Conservation (phyloP, 345 rosid species). For the Nephelium lappaceum region DNA sequence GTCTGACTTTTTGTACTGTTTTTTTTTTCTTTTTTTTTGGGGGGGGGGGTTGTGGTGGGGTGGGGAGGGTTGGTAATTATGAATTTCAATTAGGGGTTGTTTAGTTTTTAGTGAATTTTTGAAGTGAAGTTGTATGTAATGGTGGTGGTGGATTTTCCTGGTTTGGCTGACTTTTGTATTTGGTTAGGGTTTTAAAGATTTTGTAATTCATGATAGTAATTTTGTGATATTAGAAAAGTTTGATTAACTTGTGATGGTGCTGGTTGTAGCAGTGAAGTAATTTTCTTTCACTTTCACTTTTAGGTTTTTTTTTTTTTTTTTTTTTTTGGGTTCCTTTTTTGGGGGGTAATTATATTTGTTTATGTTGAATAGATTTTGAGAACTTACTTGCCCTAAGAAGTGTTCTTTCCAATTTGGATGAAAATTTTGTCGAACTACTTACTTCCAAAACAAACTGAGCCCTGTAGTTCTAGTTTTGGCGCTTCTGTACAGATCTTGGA, state of each 20-base stretch:
- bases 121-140: not conserved
- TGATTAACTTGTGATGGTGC: slow-evolving; percentile 10
- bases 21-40: too few relatives aligned
- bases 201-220: slow-evolving; percentile 5
- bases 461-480: not conserved
- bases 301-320: slow-evolving; percentile 1
- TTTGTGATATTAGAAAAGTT: slow-evolving; percentile 9
- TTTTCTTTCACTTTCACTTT: not conserved
- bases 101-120: not conserved
- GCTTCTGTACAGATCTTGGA: not conserved
- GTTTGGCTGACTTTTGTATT: not conserved
- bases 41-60: too few relatives aligned
- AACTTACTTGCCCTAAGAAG: too few relatives aligned
- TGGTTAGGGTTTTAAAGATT: slow-evolving; percentile 11
- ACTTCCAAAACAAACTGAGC: not conserved
- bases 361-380: not conserved
- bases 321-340: not conserved
- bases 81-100: not conserved
- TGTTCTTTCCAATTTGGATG: not conserved
- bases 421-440: not conserved
- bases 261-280: slow-evolving; percentile 24
- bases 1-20: slow-evolving; percentile 1
- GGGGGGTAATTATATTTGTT: slow-evolving; percentile 4
- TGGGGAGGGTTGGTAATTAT: not conserved
- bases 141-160: slow-evolving; percentile 2